Conservation (phyloP, 177 flowering plant genomes). For the Vitis hybrid region DNA sequence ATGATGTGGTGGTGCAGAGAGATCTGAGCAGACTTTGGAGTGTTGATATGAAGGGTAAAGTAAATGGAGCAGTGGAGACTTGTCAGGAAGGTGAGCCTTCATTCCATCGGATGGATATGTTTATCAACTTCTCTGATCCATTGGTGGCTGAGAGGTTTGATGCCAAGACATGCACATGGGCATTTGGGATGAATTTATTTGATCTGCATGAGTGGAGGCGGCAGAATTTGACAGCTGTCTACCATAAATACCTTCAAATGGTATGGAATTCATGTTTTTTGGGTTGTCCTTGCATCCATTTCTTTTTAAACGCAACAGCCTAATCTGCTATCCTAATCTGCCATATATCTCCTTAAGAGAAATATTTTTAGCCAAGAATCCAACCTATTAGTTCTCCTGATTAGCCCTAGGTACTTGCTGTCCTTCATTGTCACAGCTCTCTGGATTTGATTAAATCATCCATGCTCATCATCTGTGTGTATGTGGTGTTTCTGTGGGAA, state of each 20-base stretch:
- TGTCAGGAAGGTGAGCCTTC: conserved; percentile 56
- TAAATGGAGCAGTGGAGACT: conserved; percentile 83
- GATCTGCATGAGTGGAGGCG: conserved; percentile 82
- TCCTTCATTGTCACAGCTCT: not conserved
- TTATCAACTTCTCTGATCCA: conserved; percentile 79
- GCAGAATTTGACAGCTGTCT: conserved; percentile 53
- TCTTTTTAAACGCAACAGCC: not conserved
- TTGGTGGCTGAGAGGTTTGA: conserved; percentile 51
- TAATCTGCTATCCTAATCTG: too few species aligned
- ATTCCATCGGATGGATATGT: conserved; percentile 55
- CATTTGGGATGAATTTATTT: conserved; percentile 93
- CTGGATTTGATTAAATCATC: not conserved
- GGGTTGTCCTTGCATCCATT: conserved; percentile 1
- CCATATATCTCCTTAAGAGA: too few species aligned
- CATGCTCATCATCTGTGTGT: not conserved
- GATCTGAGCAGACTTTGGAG: conserved; percentile 74
- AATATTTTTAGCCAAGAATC: too few species aligned
- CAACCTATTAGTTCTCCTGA: too few species aligned
- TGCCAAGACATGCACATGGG: conserved; percentile 83
- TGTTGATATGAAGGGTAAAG: conserved; percentile 76
- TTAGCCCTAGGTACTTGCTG: not conserved
- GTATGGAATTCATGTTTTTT: conserved; percentile 35
- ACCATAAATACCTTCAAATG: conserved; percentile 64
- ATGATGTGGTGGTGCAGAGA: conserved; percentile 94
- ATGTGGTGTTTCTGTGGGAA: not conserved